Percentiles rank a stretch among this genome's conserved stretches.
Conservation (phyloP, 306 rosid species). For the Abrus precatorius region DNA sequence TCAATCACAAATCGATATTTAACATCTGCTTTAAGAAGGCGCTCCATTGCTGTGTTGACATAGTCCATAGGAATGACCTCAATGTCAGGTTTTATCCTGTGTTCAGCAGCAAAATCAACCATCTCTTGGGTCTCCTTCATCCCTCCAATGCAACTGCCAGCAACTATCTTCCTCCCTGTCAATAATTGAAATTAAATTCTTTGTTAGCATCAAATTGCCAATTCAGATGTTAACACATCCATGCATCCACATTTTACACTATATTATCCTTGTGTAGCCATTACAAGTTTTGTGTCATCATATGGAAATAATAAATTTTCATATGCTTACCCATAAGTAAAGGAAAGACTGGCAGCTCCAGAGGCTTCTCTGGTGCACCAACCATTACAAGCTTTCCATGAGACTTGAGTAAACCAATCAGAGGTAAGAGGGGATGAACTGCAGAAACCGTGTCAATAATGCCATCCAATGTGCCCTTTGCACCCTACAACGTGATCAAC, state of each 20-base stretch:
- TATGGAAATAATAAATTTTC: neutral
- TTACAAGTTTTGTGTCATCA: too few relatives aligned
- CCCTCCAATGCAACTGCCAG: slow-evolving; percentile 53
- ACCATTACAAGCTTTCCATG: slow-evolving; percentile 64
- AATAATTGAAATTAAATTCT: neutral
- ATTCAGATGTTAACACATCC: neutral
- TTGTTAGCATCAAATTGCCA: neutral
- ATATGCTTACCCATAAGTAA: slow-evolving; percentile 39
- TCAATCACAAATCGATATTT: slow-evolving; percentile 46
- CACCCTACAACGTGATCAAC: slow-evolving; percentile 41
- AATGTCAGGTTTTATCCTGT: slow-evolving; percentile 51
- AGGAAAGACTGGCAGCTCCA: slow-evolving; percentile 49
- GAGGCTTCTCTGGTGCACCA: slow-evolving; percentile 56
- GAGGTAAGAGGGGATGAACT: slow-evolving; percentile 53
- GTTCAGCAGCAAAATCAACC: slow-evolving; percentile 60
- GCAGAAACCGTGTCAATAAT: slow-evolving; percentile 67
- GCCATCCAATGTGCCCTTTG: slow-evolving; percentile 58
- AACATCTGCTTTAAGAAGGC: slow-evolving; percentile 53
- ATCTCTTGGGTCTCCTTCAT: slow-evolving; percentile 61
- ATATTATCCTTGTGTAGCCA: too few relatives aligned
- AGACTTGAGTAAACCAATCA: slow-evolving; percentile 52
- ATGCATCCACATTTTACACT: neutral
- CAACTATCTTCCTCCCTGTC: slow-evolving; percentile 54
- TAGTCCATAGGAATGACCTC: slow-evolving; percentile 60
- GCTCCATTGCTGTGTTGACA: slow-evolving; percentile 58